phyloP scores from a whole-genome alignment of 352 stramenopile species.

The Plasmopara halstedii region DNA sequence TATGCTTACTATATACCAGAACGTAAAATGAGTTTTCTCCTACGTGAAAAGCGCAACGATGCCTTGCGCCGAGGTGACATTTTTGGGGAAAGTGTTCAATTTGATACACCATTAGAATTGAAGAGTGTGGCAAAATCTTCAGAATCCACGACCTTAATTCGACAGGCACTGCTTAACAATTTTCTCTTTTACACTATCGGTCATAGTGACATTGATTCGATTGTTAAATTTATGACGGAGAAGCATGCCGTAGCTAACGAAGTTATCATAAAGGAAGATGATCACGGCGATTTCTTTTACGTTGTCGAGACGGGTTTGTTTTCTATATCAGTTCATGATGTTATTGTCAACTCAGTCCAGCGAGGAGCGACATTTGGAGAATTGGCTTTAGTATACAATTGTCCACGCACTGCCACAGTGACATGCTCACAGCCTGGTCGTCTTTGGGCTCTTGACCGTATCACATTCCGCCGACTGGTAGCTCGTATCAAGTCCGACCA shows the following conservation, averaged over 20 bases:
- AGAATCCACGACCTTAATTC: conserved; percentile 39
- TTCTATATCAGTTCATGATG: conserved; percentile 78
- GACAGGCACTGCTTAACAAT: conserved; percentile 53
- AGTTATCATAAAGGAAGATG: conserved; percentile 54
- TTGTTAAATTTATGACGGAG: conserved; percentile 45
- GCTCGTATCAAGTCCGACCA: conserved; percentile 66
- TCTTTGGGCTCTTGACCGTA: conserved; percentile 81
- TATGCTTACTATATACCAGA: conserved; percentile 17
- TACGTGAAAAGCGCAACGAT: conserved; percentile 60
- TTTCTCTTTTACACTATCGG: conserved; percentile 65
- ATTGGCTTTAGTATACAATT: conserved; percentile 94
- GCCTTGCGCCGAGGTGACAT: conserved; percentile 53
- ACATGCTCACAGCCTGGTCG: conserved; percentile 33
- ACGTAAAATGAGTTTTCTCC: conserved; percentile 45
- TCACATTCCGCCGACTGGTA: conserved; percentile 82
- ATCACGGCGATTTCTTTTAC: conserved; percentile 75
- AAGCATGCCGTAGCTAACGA: conserved; percentile 30
- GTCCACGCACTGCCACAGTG: conserved; percentile 89
- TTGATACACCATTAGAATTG: conserved; percentile 40
- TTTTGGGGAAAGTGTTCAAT: conserved; percentile 62
- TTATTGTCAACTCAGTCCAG: conserved; percentile 64
- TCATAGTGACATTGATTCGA: conserved; percentile 37
- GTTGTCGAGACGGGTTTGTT: conserved; percentile 78
- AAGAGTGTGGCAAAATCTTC: conserved; percentile 31
- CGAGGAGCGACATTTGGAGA: conserved; percentile 90